Evolutionary conservation across 1,284 basidiomycete genomes (phyloP).

Genomic region (Boletus hoseneyae): DNA sequence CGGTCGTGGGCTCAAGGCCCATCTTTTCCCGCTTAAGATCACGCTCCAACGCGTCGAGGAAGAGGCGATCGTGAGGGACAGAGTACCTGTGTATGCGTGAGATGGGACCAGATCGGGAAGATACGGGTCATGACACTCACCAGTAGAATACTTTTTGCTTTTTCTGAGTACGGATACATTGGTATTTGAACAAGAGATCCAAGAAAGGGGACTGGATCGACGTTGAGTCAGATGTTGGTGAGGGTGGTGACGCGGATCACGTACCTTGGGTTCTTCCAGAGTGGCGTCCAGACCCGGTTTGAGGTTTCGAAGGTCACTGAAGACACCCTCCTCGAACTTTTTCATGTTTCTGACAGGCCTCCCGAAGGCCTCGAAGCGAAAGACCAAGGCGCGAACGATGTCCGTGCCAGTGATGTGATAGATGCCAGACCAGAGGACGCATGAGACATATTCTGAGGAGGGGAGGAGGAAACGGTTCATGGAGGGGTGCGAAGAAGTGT

Average conservation of each 20-base stretch:
- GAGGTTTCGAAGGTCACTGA: constrained; percentile 85
- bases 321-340: constrained; percentile 92
- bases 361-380: constrained; percentile 88
- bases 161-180: constrained; percentile 94
- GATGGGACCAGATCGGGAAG: constrained; percentile 7
- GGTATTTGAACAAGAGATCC: constrained; percentile 89
- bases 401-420: constrained; percentile 92
- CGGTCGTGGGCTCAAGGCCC: constrained; percentile 79
- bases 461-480: constrained; percentile 83
- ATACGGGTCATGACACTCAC: constrained; percentile 40
- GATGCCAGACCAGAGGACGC: constrained; percentile 84
- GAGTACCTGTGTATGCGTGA: constrained; percentile 58
- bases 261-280: constrained; percentile 88
- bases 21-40: constrained; percentile 92
- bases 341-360: constrained; percentile 80
- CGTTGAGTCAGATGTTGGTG: constrained; percentile 2
- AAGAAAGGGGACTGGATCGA: constrained; percentile 75
- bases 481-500: constrained; percentile 55
- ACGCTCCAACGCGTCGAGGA: constrained; percentile 89
- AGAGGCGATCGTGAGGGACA: constrained; percentile 92
- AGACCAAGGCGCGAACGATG: constrained; percentile 84
- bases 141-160: constrained; percentile 96
- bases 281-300: constrained; percentile 89
- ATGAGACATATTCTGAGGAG: constrained; percentile 83
- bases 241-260: constrained; percentile 13